Evolutionary conservation across 2,329 filamentous ascomycete genomes (phyloP).

Genomic region (Parasarocladium wereldwijsianum): DNA sequence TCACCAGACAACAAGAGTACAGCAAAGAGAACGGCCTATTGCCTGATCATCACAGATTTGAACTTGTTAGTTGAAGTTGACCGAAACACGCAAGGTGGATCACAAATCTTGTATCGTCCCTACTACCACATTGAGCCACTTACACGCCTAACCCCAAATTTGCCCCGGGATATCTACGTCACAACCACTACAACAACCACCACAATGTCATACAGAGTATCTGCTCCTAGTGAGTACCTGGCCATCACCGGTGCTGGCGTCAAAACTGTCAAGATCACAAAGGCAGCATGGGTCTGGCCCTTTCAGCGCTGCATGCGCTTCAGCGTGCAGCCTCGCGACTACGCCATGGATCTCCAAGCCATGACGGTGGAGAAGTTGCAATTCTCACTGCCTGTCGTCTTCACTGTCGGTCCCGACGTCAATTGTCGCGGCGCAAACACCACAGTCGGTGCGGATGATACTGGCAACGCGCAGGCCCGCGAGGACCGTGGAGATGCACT

Average conservation of each 20-base stretch:
- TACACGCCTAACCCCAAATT: background rate
- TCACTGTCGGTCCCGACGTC: slow-evolving; percentile 72
- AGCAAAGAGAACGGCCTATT: too few species aligned
- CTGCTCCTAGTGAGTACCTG: slow-evolving; percentile 70
- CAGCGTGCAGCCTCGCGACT: slow-evolving; percentile 61
- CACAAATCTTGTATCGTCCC: background rate
- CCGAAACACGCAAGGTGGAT: background rate
- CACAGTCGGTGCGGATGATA: slow-evolving; percentile 10
- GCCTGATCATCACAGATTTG: too few species aligned
- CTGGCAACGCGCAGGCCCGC: slow-evolving; percentile 14
- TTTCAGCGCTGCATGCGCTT: slow-evolving; percentile 51
- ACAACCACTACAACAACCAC: slow-evolving; percentile 9
- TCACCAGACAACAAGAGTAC: too few species aligned
- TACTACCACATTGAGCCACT: background rate
- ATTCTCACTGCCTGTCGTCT: slow-evolving; percentile 68
- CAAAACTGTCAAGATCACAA: slow-evolving; percentile 60
- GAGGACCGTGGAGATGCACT: slow-evolving; percentile 48
- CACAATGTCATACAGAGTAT: slow-evolving; percentile 50
- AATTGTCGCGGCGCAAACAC: slow-evolving; percentile 37
- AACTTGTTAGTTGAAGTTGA: background rate
- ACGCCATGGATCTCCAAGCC: slow-evolving; percentile 67
- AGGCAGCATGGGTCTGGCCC: slow-evolving; percentile 59
- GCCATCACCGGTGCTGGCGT: slow-evolving; percentile 73
- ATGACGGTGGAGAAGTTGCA: slow-evolving; percentile 86
- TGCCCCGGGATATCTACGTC: background rate